Evolutionary conservation across 192 early-diverging fungal genomes (phyloP).

Genomic region (Helicostylum pulchrum): DNA sequence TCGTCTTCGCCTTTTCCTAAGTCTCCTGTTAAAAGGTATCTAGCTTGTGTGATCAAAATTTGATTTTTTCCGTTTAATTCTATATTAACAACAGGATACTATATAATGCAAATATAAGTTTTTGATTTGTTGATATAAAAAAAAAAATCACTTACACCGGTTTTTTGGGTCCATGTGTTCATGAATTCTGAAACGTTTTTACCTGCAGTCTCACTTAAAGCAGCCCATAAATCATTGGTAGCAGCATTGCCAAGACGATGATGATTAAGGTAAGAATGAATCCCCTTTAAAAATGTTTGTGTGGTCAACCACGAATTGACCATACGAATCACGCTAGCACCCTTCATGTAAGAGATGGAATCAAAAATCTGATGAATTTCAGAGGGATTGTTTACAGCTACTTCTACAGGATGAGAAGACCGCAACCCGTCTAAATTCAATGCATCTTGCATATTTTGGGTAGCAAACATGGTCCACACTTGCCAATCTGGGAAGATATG

Average conservation of each 20-base stretch:
- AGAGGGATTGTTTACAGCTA: conserved; percentile 73
- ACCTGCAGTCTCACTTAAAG: conserved; percentile 71
- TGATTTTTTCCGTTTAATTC: conserved; percentile 34
- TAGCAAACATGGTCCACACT: conserved; percentile 84
- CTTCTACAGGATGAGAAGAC: conserved; percentile 90
- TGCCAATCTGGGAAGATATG: conserved; percentile 92
- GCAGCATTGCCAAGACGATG: conserved; percentile 83
- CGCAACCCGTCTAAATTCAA: conserved; percentile 77
- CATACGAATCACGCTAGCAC: conserved; percentile 91
- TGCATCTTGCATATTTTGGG: conserved; percentile 69
- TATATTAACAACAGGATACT: conserved; percentile 79
- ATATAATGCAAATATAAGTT: background rate
- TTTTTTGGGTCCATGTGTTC: conserved; percentile 83
- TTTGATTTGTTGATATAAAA: background rate
- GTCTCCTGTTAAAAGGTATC: conserved; percentile 78
- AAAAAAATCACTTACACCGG: conserved; percentile 53
- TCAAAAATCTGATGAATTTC: conserved; percentile 96
- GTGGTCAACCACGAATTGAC: conserved; percentile 68
- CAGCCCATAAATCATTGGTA: conserved; percentile 83
- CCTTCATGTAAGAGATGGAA: conserved; percentile 85
- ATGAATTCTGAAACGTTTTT: conserved; percentile 78
- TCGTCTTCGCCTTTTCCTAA: conserved; percentile 51
- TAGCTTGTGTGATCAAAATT: conserved; percentile 69
- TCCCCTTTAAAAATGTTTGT: conserved; percentile 64
- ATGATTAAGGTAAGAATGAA: conserved; percentile 72